Evolutionary conservation across 169 alveolate species (phyloP), one percentile per base, ranked within the genome.

Genomic region (Toxoplasma gondii): DNA sequence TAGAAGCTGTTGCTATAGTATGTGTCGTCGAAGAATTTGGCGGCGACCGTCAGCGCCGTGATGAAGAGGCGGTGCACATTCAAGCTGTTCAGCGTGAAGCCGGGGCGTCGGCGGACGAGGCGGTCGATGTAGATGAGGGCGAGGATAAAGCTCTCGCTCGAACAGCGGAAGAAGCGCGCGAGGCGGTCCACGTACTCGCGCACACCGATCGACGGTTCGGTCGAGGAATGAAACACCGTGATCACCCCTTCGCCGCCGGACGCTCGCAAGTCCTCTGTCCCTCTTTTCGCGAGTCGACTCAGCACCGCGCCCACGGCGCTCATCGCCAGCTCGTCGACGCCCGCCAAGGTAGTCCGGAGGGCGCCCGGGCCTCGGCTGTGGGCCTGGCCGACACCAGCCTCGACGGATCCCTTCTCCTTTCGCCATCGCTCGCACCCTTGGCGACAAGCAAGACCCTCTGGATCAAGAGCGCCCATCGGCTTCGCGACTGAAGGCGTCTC

Each of bases 1-100:
- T 96, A 97, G 93, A 91, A 97, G 5, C 95, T 94, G 86, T 97
- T 97, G 36, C 96, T 93, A 96, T 94, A 97, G 94, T 69, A 97
- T 44, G 91, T 87, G 84, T 97, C 99, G 74, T 96, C 98, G 45
- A 93, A 95, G 93, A 95, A 97, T 95, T 97, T 97, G 38, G 96
- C 95, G 58, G 98, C 95, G 10, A 96, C 94, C 83, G 95, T 94
- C 39, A 96, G 92, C 67, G 98, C 96, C 24, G 98, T 95, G 22
- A 97, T 95, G 88, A 96, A 70, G 80, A 97, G 96, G 82, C 98
- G 96, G 95, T 97, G 97, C 49, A 94, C 91, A 93, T 96, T 96
- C 58, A 94, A 93, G 49, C 94, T 70, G 64, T 94, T 92, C 86
- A 96, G 88, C 67, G 94, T 78, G 83, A 96, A 94, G 86, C 81